phyloP scores from a whole-genome alignment of 768 basidiomycete genomes.

The Exsudoporus frostii region DNA sequence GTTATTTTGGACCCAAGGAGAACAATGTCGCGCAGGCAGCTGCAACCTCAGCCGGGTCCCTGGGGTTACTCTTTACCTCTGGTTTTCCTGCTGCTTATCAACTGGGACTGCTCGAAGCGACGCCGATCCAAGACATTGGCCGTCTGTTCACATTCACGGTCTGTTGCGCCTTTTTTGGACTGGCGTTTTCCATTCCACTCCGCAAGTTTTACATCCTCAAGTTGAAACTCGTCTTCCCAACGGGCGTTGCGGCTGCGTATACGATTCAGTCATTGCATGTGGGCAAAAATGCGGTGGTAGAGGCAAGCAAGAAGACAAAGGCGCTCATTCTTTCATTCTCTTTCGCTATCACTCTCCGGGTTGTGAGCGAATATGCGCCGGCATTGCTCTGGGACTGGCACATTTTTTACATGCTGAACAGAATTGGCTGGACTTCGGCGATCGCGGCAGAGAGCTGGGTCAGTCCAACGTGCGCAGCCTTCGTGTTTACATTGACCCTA shows the following conservation, averaged over 20 bases:
- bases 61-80: not conserved
- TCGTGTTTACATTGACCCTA: not conserved
- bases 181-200: not conserved
- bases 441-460: slow-evolving; percentile 2
- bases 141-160: not conserved
- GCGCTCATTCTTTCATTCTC: not conserved
- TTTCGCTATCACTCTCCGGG: not conserved
- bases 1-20: slow-evolving; percentile 2
- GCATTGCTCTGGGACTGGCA: slow-evolving; percentile 1
- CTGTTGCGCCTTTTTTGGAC: slow-evolving; percentile 1
- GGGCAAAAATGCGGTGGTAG: not conserved
- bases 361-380: not conserved
- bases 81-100: not conserved
- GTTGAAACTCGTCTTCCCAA: slow-evolving; percentile 1
- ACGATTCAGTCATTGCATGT: not conserved
- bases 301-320: not conserved
- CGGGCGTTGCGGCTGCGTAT: not conserved
- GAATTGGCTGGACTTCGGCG: not conserved
- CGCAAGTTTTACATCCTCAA: not conserved
- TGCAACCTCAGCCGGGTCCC: not conserved
- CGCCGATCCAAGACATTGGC: not conserved
- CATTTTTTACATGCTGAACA: not conserved
- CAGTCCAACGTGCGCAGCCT: not conserved
- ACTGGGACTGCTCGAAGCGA: not conserved
- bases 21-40: not conserved